Evolutionary conservation across 2,329 filamentous ascomycete genomes (phyloP), one percentile per base, ranked within the genome.

Genomic region (Chalaropsis ovoidea): DNA sequence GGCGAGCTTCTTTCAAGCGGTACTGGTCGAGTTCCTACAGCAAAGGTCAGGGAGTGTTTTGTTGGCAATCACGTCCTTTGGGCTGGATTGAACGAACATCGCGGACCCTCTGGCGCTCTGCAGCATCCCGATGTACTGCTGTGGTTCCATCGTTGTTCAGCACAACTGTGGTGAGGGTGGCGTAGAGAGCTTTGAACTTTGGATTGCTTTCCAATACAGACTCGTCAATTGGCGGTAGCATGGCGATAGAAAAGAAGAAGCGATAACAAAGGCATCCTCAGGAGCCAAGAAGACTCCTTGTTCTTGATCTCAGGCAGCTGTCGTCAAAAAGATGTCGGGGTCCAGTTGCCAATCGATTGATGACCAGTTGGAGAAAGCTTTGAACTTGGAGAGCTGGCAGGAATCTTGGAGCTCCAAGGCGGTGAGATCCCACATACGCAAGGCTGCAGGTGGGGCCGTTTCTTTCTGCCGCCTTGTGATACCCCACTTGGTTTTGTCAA

Each of bases 161-260:
- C 31, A 85, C 72, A 1, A 76, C 76, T 1, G 77, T 79, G 6
- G 80, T 81, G 58, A 87, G 75, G 13, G 77, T 81, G 17, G 74
- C 76, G 72, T 86, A 83, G 4, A 87, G 77, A 42, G 77, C 75
- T n/a, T 81, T 80, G 70, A 86, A 87, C 24, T 81, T 78, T 0
- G 83, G 83, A 68, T 86, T 86, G 67, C 76, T 77, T 63, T 78
- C 73, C 0, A 87, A 72, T 19, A 86, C 75, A 0, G 77, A 69
- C 8, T 80, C 76, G 22, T 86, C 83, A 8, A 86, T 73, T 0
- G 82, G 82, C 0, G 84, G 84, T 1, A 86, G 73, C 82, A 86
- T 85, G 15, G 19, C 72, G 43, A n/a, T 17, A 24, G 65, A 39
- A 7, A 39, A 10, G 54, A 7, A 35, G n/a, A 6, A 39, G 10